Evolutionary conservation across 129 eudicot genomes (phyloP), one percentile per base, ranked within the genome.

Genomic region (Arctium minus): DNA sequence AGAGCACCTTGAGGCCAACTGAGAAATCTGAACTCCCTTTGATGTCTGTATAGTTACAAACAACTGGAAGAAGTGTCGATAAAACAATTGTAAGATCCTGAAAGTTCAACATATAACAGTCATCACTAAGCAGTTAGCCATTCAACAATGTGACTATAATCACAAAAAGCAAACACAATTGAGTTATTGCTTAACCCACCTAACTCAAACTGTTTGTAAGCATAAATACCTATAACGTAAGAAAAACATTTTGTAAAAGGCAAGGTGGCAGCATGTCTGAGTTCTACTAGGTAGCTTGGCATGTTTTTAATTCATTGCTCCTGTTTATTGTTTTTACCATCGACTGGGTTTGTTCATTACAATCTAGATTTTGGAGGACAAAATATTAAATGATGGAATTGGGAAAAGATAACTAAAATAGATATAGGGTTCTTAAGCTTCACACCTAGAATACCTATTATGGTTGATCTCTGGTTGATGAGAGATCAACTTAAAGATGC

Each of bases 1-100:
- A 78, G 38, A 56, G 73, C 71, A 96, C 99, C 98, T 96, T 96
- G 75, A 96, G 87, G 82, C 99, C 98, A 83, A 88, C 85, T 60
- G 95, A 88, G 80, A 96, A 93, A 72, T 84, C 81, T 78, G 94
- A 85, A 72, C 83, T 87, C 35, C 91, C 92, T 80, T 92, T 91
- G 81, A 74, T 80, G 86, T 89, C 96, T 3, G 87, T 93, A 84
- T 82, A 83, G 69, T 88, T 85, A 80, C 88, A 90, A 77, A 92
- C 84, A 79, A 93, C 98, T 15, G 98, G 98, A 83, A 96, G 99
- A 86, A 96, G 95, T 64, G 99, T 87, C 18, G 97, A 96, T 80
- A 96, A 81, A 44, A 91, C 86, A 84, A 96, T 92, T 78, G 92
- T 90, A 56, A 93, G 97, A 78, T 93, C 99, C 99, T 96, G 98